Evolutionary conservation across 1,139 yeast genomes (phyloP).

Genomic region (Suhomyces guaymorum): DNA sequence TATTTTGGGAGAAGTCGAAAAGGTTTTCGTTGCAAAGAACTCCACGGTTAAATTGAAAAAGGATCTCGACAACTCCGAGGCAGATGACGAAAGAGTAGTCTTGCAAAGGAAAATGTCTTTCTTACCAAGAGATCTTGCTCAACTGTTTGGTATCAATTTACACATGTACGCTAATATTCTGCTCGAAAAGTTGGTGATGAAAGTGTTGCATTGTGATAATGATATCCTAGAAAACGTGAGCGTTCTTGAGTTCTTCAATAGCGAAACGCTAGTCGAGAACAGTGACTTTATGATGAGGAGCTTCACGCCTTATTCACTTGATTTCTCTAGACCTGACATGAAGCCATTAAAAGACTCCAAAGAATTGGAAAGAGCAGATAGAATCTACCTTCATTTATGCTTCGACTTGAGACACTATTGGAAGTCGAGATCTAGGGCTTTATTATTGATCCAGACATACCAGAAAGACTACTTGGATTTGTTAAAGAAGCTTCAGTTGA

Average conservation of each 20-base stretch:
- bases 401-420: conserved; percentile 81
- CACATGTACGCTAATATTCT: conserved; percentile 70
- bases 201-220: conserved; percentile 69
- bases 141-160: conserved; percentile 85
- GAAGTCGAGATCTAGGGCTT: conserved; percentile 81
- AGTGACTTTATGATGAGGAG: conserved; percentile 64
- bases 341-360: conserved; percentile 58
- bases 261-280: conserved; percentile 71
- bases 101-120: conserved; percentile 54
- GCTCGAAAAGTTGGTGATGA: conserved; percentile 63
- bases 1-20: conserved; percentile 74
- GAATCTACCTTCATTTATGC: conserved; percentile 74
- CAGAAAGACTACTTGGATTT: conserved; percentile 75
- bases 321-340: conserved; percentile 39
- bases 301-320: conserved; percentile 70
- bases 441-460: conserved; percentile 65
- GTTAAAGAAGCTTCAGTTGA: conserved; percentile 55
- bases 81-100: conserved; percentile 25
- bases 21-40: conserved; percentile 68
- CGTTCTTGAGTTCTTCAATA: conserved; percentile 78
- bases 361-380: conserved; percentile 77
- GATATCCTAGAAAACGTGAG: conserved; percentile 69
- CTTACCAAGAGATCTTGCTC: conserved; percentile 76
- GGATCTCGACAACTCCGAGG: conserved; percentile 25
- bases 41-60: conserved; percentile 45